Base-by-base conservation (phyloP, 371 early-diverging fungal species). In the Mucor sp. region DNA sequence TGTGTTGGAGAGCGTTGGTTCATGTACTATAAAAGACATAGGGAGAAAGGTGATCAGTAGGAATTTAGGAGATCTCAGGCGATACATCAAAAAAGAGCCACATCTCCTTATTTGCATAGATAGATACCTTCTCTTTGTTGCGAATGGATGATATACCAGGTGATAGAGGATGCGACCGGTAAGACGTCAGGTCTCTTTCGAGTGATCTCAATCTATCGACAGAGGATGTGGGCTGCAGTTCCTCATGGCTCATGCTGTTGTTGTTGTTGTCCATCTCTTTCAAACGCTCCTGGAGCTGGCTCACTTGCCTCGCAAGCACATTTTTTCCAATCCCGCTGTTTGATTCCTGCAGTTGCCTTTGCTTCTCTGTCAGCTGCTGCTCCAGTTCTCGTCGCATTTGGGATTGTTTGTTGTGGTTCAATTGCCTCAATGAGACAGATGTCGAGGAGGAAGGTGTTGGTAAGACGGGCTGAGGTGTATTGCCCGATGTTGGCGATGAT, bases 361-460 rank as follows among this genome's bases (percentile, higher is more conserved):
- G 77, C 68, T 81, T 83, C 55, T 75, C 80, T 65, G 67, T 69
- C n/a, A 81, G 66, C 56, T 83, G 81, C 61, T 78, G 78, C 48
- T 77, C 77, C 12, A 80, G 68, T 30, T 80, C 80, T 61, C 68
- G 65, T 67, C 68, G 66, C 59, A 70, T 63, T 57, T 72, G 64
- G 41, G 57, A 39, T 55, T 72, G 11, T 65, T 65, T 55, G 62
- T 63, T 61, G 55, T 57, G 23, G 60, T 63, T 63, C 50, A 63
- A 12, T 53, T 66, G 68, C 39, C 72, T 61, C 50, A 55, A 4
- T 5, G 69, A 70, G 25, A 66, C 65, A 4, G 79, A 73, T 23
- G 77, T 72, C 27, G 81, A 81, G 21, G 74, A 74, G 32, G 81
- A 78, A 32, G 82, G 82, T 19, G 82, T 82, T 27, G 82, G 82